Conservation (phyloP, 805 yeast species). For the Metschnikowia rubicola region DNA sequence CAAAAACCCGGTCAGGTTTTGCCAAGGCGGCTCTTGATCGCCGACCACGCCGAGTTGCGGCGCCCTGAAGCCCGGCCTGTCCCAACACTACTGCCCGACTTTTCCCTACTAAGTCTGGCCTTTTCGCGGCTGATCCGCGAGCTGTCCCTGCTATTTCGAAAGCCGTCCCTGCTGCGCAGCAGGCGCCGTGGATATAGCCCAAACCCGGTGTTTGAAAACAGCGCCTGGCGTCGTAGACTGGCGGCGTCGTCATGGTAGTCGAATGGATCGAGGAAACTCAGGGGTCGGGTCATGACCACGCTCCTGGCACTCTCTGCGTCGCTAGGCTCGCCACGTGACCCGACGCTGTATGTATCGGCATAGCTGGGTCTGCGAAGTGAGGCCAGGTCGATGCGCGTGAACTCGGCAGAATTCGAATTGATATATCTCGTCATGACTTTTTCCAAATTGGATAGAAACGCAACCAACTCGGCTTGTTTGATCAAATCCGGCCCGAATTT, state of each 20-base stretch:
- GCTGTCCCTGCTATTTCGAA: not conserved
- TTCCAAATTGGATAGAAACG: slow-evolving; percentile 45
- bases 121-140: not conserved
- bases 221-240: slow-evolving; percentile 1
- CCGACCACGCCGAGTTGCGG: slow-evolving; percentile 7
- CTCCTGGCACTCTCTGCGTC: not conserved
- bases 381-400: slow-evolving; percentile 1
- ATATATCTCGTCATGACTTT: slow-evolving; percentile 8
- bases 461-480: slow-evolving; percentile 54
- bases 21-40: slow-evolving; percentile 1
- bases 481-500: slow-evolving; percentile 65
- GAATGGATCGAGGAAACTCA: slow-evolving; percentile 11
- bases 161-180: not conserved
- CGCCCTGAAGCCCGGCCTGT: not conserved
- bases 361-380: slow-evolving; percentile 3
- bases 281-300: not conserved
- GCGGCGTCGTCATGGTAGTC: slow-evolving; percentile 5
- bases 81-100: not conserved
- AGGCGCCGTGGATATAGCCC: not conserved
- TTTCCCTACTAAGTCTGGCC: not conserved
- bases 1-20: not conserved
- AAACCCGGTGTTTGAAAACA: not conserved
- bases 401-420: slow-evolving; percentile 6
- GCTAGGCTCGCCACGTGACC: not conserved
- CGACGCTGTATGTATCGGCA: slow-evolving; percentile 3